Evolutionary conservation across 768 basidiomycete species (phyloP).

Genomic region (Tylopilus vinaceipallidus): DNA sequence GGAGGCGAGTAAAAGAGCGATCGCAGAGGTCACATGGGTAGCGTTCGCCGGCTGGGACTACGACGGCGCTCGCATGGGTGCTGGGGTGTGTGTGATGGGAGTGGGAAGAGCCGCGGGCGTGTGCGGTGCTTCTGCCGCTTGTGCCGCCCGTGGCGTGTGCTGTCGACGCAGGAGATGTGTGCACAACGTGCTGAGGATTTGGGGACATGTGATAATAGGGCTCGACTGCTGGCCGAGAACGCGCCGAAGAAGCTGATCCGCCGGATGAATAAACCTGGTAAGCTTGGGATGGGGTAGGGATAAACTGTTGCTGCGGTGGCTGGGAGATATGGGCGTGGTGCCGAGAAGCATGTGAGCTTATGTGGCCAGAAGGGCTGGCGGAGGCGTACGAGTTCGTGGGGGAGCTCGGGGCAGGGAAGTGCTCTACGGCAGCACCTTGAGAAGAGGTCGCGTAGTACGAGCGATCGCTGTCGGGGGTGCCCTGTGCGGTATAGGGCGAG

Average conservation of each 20-base stretch:
- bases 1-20: constrained; percentile 76
- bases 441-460: constrained; percentile 26
- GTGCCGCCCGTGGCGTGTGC: constrained; percentile 11
- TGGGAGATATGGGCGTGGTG: constrained; percentile 16
- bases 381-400: constrained; percentile 23
- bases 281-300: constrained; percentile 49
- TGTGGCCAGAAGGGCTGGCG: constrained; percentile 12
- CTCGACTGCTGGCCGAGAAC: constrained; percentile 32
- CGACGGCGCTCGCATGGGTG: constrained; percentile 16
- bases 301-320: constrained; percentile 36
- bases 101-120: constrained; percentile 4
- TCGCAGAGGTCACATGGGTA: constrained; percentile 73
- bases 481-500: constrained; percentile 20
- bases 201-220: constrained; percentile 42
- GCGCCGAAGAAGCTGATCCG: constrained; percentile 25
- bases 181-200: constrained; percentile 33
- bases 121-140: constrained; percentile 14
- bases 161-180: constrained; percentile 12
- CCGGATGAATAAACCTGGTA: constrained; percentile 35
- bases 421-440: constrained; percentile 17
- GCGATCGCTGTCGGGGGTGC: constrained; percentile 19
- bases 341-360: constrained; percentile 16
- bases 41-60: constrained; percentile 46
- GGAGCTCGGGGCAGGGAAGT: constrained; percentile 21
- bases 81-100: constrained; percentile 4